Evolutionary conservation across 768 basidiomycete genomes (phyloP), one percentile per base, ranked within the genome.

Genomic region (Rhizopogon vinicolor): DNA sequence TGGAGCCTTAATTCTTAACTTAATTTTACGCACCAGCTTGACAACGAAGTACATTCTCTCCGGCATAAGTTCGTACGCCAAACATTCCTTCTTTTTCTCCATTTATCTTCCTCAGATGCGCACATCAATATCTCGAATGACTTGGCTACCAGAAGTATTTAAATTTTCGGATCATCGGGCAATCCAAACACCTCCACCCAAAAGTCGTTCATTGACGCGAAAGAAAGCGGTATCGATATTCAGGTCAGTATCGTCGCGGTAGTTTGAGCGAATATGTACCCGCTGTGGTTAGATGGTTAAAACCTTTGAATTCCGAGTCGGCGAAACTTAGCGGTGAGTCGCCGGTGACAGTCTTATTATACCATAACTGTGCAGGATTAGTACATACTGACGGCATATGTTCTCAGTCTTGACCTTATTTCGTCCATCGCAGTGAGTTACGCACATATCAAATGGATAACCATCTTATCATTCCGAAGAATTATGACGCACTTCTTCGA

Each of bases 51-150:
- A 25, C 66, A 86, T 87, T 52, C 65, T 85, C 8, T 80, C 83
- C 1, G 86, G 85, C 45, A 68, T 88, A 22, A 86, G 86, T 0
- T 83, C 83, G 0, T 75, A 74, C 57, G 83, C 82, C 40, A 88
- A 89, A 65, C 86, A 87, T 63, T 86, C 83, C 0, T 25, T 79
- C 79, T 4, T 86, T 63, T 68, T 89, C 44, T 81, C 84, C 0
- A 64, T 87, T 13, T 87, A 80, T 63, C 73, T 88, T 5, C 85
- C 86, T 1, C 70, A 83, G 73, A 84, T 84, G 39, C 39, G 54
- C 29, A 22, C 33, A 28, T 7, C 44, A 4, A 16, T 33, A 31
- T 29, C 14, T 39, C 18, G 2, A 19, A n/a, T 16, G 41, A 14
- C 41, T 43, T 28, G 2, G 44, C 7, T n/a, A 8, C 22, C 44